These are phyloP conservation scores for Solanum corneliomulleri DNA, from an alignment of 257 asterid species.

Conservation along the genomic window DNA sequence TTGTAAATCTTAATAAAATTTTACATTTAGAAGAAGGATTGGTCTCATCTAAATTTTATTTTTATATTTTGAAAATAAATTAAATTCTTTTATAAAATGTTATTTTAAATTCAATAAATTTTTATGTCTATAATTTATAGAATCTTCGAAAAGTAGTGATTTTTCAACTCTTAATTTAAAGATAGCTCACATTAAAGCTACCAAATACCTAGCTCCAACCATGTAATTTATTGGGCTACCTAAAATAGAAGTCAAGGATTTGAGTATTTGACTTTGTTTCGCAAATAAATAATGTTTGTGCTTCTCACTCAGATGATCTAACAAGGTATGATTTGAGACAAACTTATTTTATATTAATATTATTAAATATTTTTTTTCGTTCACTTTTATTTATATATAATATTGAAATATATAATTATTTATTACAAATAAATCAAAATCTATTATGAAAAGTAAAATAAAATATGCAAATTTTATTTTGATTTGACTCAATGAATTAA, in stretches of 20 bases:
- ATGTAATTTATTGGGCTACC: neutral
- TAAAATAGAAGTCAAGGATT: neutral
- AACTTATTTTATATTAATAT: neutral
- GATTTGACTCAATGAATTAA: neutral
- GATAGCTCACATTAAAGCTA: neutral
- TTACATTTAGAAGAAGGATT: neutral
- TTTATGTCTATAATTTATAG: neutral
- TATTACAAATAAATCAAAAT: neutral
- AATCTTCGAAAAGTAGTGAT: neutral
- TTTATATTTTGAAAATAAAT: too few species aligned
- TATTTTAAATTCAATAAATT: neutral
- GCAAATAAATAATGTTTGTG: neutral
- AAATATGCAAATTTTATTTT: neutral
- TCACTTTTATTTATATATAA: neutral
- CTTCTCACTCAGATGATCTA: neutral
- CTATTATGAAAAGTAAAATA: neutral
- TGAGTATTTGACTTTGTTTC: neutral
- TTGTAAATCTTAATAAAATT: neutral
- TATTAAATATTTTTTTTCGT: neutral
- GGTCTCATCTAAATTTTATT: neutral
- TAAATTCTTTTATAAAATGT: too few species aligned
- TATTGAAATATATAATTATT: neutral
- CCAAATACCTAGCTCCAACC: neutral
- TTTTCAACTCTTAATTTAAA: neutral
- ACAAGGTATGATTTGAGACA: neutral